Evolutionary conservation across 2,329 filamentous ascomycete genomes (phyloP).

Genomic region (Penicillium sp.): DNA sequence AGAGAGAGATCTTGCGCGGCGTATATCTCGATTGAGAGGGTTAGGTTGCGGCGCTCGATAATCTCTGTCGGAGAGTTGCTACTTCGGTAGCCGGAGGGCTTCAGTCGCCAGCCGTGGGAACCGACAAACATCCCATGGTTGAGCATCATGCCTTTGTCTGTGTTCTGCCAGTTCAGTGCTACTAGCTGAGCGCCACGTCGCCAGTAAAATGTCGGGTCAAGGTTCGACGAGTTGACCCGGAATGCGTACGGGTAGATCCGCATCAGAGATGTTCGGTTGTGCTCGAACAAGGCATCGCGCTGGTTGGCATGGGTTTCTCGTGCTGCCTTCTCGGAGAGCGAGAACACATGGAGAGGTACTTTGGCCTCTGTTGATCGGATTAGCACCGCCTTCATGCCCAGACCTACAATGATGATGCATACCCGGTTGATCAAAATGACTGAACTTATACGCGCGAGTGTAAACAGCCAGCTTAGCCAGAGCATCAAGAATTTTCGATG

Average conservation of each 20-base stretch:
- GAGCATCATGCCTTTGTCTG: slow-evolving; percentile 89
- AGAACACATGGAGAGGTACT: slow-evolving; percentile 56
- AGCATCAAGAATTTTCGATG: slow-evolving; percentile 58
- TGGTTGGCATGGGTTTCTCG: slow-evolving; percentile 55
- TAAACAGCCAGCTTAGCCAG: slow-evolving; percentile 73
- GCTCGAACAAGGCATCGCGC: slow-evolving; percentile 59
- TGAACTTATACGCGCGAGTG: slow-evolving; percentile 75
- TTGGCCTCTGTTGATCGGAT: slow-evolving; percentile 32
- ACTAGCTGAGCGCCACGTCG: slow-evolving; percentile 81
- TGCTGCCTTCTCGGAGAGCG: slow-evolving; percentile 53
- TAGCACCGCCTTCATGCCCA: background rate
- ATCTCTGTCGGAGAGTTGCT: slow-evolving; percentile 25
- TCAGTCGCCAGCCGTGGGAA: slow-evolving; percentile 73
- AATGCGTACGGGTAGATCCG: slow-evolving; percentile 78
- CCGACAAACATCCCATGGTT: slow-evolving; percentile 86
- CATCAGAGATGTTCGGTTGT: slow-evolving; percentile 77
- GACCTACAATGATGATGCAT: slow-evolving; percentile 27
- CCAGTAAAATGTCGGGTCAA: slow-evolving; percentile 80
- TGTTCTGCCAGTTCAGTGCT: slow-evolving; percentile 85
- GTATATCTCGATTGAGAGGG: slow-evolving; percentile 63
- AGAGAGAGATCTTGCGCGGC: slow-evolving; percentile 70
- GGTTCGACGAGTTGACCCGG: slow-evolving; percentile 73
- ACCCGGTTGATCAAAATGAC: slow-evolving; percentile 58
- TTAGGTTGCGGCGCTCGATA: slow-evolving; percentile 48
- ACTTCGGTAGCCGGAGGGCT: slow-evolving; percentile 63